These are phyloP conservation scores for Collybia nuda DNA, from an alignment of 768 basidiomycete species.

Conservation along the genomic window DNA sequence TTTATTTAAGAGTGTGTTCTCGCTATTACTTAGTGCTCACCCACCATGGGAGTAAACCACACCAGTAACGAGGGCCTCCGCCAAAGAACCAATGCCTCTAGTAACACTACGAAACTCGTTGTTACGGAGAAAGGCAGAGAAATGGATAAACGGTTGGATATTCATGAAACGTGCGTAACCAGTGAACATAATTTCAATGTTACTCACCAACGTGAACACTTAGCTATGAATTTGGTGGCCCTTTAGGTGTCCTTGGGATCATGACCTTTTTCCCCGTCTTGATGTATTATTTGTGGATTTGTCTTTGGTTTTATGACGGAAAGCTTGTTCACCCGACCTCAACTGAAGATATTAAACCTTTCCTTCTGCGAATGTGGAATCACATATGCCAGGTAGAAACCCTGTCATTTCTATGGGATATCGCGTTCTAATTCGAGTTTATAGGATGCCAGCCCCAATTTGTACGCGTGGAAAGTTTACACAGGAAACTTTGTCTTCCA, in stretches of 20 bases:
- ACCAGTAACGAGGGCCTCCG: slow-evolving; percentile 17
- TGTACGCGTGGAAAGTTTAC: slow-evolving; percentile 90
- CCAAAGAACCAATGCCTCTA: slow-evolving; percentile 18
- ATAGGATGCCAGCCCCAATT: slow-evolving; percentile 89
- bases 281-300: slow-evolving; percentile 99
- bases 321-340: slow-evolving; percentile 70
- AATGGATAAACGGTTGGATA: slow-evolving; percentile 71
- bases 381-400: slow-evolving; percentile 70
- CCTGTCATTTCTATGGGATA: too few relatives aligned
- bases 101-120: slow-evolving; percentile 28
- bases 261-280: slow-evolving; percentile 92
- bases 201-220: slow-evolving; percentile 4
- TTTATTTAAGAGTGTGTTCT: neutral
- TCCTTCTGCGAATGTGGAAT: slow-evolving; percentile 80
- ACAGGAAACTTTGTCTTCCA: slow-evolving; percentile 86
- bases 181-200: neutral
- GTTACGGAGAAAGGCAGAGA: slow-evolving; percentile 73
- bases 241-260: slow-evolving; percentile 86
- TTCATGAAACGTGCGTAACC: slow-evolving; percentile 54
- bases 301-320: slow-evolving; percentile 95
- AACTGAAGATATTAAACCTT: slow-evolving; percentile 70
- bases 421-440: neutral
- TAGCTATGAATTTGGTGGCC: slow-evolving; percentile 97
- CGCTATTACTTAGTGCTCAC: neutral
- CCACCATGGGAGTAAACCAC: slow-evolving; percentile 15